These are phyloP conservation scores for Fusarium nodosum DNA, from an alignment of 2,329 filamentous ascomycete species.

Conservation along the genomic window DNA sequence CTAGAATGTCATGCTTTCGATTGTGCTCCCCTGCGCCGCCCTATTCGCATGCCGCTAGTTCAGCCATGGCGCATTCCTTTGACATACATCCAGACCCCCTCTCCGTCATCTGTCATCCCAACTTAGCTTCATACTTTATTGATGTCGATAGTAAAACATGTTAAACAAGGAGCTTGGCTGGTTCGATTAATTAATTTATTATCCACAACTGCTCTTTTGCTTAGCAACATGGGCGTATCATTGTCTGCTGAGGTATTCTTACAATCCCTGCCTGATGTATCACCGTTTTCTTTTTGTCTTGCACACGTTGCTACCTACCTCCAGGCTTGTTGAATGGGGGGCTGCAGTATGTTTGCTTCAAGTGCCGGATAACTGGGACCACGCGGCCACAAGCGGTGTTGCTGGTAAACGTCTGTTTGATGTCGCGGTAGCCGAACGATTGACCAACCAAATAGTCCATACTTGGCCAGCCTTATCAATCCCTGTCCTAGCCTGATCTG, in stretches of 20 bases:
- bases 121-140: slow-evolving; percentile 25
- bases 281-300: slow-evolving; percentile 8
- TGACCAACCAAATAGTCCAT: slow-evolving; percentile 31
- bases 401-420: slow-evolving; percentile 36
- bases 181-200: background rate
- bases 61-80: slow-evolving; percentile 50
- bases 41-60: slow-evolving; percentile 45
- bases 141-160: background rate
- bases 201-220: slow-evolving; percentile 8
- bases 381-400: slow-evolving; percentile 28
- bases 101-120: slow-evolving; percentile 26
- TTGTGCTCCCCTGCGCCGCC: slow-evolving; percentile 38
- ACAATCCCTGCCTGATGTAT: slow-evolving; percentile 1
- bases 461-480: slow-evolving; percentile 35
- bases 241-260: slow-evolving; percentile 11
- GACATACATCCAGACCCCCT: slow-evolving; percentile 26
- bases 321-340: slow-evolving; percentile 12
- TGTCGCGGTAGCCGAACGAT: slow-evolving; percentile 29
- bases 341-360: slow-evolving; percentile 36
- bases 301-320: slow-evolving; percentile 3
- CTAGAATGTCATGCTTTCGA: slow-evolving; percentile 39
- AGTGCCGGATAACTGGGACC: slow-evolving; percentile 34
- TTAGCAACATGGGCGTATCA: slow-evolving; percentile 3
- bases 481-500: slow-evolving; percentile 25
- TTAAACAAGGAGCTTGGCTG: background rate